Percentiles rank a stretch among this genome's conserved stretches.
Evolutionary conservation across 1,139 yeast genomes (phyloP).

Genomic region (Suhomyces chickasaworum): DNA sequence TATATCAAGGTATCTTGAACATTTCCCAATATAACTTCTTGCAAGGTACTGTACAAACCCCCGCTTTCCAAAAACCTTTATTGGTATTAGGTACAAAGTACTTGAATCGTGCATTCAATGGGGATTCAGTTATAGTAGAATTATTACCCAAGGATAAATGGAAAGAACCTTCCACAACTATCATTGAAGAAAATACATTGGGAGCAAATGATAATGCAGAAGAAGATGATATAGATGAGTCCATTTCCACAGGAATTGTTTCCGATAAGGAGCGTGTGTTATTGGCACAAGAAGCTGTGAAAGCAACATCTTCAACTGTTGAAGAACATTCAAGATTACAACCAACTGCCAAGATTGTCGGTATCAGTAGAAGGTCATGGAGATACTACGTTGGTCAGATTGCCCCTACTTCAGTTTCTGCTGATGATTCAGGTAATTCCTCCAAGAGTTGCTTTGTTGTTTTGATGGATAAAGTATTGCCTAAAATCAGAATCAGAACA

Average conservation of each 20-base stretch:
- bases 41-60: slow-evolving; percentile 79
- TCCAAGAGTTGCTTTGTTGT: slow-evolving; percentile 80
- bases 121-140: slow-evolving; percentile 91
- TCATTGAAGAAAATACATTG: slow-evolving; percentile 71
- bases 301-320: slow-evolving; percentile 42
- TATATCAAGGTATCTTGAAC: slow-evolving; percentile 81
- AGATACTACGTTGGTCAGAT: slow-evolving; percentile 94
- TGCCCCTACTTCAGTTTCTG: slow-evolving; percentile 73
- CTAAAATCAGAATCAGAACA: slow-evolving; percentile 84
- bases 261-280: slow-evolving; percentile 77
- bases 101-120: slow-evolving; percentile 87
- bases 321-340: slow-evolving; percentile 52
- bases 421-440: slow-evolving; percentile 55
- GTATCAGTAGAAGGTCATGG: slow-evolving; percentile 90
- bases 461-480: slow-evolving; percentile 86
- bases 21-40: slow-evolving; percentile 84
- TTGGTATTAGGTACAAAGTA: slow-evolving; percentile 80
- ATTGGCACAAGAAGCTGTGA: slow-evolving; percentile 78
- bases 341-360: slow-evolving; percentile 93
- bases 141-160: slow-evolving; percentile 82
- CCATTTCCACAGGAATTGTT: slow-evolving; percentile 44
- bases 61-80: slow-evolving; percentile 80
- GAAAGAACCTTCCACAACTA: slow-evolving; percentile 81
- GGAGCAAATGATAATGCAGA: slow-evolving; percentile 64
- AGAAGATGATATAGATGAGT: slow-evolving; percentile 46